These are phyloP conservation scores for Calonectria henricotiae DNA, from an alignment of 2,329 filamentous ascomycete species.

Conservation along the genomic window DNA sequence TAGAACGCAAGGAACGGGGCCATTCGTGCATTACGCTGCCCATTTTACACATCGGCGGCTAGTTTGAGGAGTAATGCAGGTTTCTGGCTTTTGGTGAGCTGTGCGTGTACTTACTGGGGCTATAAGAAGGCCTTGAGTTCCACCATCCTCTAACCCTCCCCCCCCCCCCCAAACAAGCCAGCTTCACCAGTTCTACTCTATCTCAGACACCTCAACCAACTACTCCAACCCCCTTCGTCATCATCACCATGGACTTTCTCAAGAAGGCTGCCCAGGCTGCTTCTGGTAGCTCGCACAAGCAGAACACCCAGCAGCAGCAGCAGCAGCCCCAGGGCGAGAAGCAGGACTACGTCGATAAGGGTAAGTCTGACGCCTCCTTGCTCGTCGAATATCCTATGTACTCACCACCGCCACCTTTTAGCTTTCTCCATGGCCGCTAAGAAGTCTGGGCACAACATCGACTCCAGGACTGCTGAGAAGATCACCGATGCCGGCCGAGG, in stretches of 20 bases:
- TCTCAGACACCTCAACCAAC: conserved; percentile 7
- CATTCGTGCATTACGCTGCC: conserved; percentile 28
- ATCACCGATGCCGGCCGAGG: conserved; percentile 58
- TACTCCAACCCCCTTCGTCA: conserved; percentile 21
- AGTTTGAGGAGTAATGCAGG: conserved; percentile 23
- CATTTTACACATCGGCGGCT: conserved; percentile 30
- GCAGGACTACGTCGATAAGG: conserved; percentile 61
- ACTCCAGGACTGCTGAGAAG: conserved; percentile 59
- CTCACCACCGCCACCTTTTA: conserved; percentile 33
- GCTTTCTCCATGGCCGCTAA: conserved; percentile 54
- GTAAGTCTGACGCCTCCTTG: conserved; percentile 44
- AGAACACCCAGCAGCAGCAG: conserved; percentile 16
- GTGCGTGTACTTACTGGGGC: background rate
- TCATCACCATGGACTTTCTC: conserved; percentile 61
- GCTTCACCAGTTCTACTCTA: conserved; percentile 14
- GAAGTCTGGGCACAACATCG: conserved; percentile 58
- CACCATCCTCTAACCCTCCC: background rate
- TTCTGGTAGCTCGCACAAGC: conserved; percentile 35
- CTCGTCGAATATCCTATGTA: background rate
- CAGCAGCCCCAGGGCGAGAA: conserved; percentile 26
- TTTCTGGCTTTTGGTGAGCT: background rate
- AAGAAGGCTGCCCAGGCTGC: conserved; percentile 58
- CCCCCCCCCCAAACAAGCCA: background rate
- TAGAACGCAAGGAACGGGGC: conserved; percentile 1
- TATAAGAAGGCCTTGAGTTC: conserved; percentile 44